Base-by-base conservation (phyloP, 257 asterid species). In the Scutellaria barbata region DNA sequence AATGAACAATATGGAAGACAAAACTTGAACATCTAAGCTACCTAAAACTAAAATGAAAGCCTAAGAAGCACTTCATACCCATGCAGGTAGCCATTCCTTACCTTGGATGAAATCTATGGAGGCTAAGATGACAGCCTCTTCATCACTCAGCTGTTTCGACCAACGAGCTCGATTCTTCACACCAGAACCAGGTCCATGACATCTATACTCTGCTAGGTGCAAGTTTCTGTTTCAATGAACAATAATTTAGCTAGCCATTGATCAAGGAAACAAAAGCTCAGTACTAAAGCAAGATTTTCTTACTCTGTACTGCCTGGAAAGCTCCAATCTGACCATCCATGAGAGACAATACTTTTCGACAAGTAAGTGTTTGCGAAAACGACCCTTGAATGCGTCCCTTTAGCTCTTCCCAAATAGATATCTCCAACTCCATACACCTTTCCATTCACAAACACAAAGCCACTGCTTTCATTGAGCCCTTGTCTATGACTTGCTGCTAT, bases 321-420 rank as follows among this genome's bases (percentile, higher is more conserved):
- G 74, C 86, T 85, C 91, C 85, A 83, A 22, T 84, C 84, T 0
- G 95, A 81, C 98, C 98, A 92, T 6, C 96, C 98, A 59, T 84
- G 87, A 60, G 88, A 82, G 14, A 71, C 69, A 8, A 92, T 81
- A 50, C 85, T 79, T 75, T 52, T 84, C 5, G 98, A 92, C 46
- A 92, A 64, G 66, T 92, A 89, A 1, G 97, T 84, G 16, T 92
- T 74, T 2, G 89, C 96, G 69, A 86, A 92, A 63, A 92, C 64
- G 3, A 89, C 96, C 75, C 87, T 81, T 0, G 98, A 89, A 68
- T 86, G 85, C 18, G 85, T 73, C 33, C 92, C 98, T 51, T 73
- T 74, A 11, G 95, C 84, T 68, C 96, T 92, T 5, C 98, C 98
- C 64, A 92, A 78, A 70, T 81, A 80, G 47, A 84, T 90, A 45